phyloP scores from a whole-genome alignment of 1,284 basidiomycete species.

The Rhodotorula sp. region DNA sequence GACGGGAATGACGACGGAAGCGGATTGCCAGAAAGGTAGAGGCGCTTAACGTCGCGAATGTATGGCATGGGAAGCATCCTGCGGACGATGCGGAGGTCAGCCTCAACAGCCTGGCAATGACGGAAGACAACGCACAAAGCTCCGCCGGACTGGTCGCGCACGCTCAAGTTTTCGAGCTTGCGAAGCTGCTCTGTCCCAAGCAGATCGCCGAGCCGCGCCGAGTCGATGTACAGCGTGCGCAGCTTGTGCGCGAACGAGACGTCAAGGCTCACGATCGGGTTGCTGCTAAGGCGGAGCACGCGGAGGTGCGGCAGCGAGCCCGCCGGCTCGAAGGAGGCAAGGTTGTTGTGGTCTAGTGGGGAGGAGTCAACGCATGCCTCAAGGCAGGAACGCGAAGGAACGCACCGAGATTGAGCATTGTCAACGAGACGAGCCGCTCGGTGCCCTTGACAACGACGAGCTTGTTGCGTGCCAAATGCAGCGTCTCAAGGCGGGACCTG shows the following conservation, averaged over 20 bases:
- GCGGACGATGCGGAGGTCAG: not conserved
- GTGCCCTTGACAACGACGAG: conserved; percentile 65
- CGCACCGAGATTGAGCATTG: conserved; percentile 75
- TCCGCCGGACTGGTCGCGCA: conserved; percentile 80
- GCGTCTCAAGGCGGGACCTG: conserved; percentile 76
- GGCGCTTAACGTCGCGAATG: conserved; percentile 82
- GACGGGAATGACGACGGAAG: conserved; percentile 55
- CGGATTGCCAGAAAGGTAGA: conserved; percentile 86
- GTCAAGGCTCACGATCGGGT: conserved; percentile 71
- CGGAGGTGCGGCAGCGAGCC: conserved; percentile 66
- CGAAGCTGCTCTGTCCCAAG: conserved; percentile 59
- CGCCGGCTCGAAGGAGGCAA: conserved; percentile 52
- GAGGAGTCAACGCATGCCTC: not conserved
- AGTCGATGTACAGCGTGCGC: conserved; percentile 85
- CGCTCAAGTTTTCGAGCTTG: conserved; percentile 83
- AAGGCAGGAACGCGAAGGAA: too few species aligned
- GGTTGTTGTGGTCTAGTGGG: conserved; percentile 68
- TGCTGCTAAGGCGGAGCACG: conserved; percentile 82
- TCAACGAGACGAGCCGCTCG: conserved; percentile 63
- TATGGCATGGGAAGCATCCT: conserved; percentile 62
- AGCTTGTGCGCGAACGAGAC: conserved; percentile 69
- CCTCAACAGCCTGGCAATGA: not conserved
- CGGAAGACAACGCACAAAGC: conserved; percentile 47
- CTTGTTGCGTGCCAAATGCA: conserved; percentile 79
- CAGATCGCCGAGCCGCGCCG: conserved; percentile 66